Base-by-base conservation (phyloP, 352 stramenopile genomes). In the Phytophthora pisi region DNA sequence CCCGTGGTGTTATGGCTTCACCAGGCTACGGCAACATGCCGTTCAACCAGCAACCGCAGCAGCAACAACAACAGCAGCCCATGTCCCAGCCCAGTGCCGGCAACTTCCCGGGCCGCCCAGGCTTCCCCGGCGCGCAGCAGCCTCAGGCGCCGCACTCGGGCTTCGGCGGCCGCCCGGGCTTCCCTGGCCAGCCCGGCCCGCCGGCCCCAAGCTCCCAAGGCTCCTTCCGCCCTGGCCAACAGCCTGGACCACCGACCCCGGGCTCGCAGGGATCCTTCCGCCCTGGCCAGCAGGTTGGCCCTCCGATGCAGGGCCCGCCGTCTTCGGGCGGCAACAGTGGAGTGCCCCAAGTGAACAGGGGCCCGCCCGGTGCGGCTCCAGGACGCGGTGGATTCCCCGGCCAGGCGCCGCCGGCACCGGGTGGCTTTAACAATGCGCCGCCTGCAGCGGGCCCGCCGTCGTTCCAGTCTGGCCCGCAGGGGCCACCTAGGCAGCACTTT, bases 41-140 rank as follows among this genome's bases (percentile, higher is more conserved):
- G 38, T 68, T 63, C 20, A 61, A 65, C 30, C 61, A 66, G 47
- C 62, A 71, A 9, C 71, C 79, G 54, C 71, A 78, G 40, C 74
- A 71, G 8, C 71, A 81, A 51, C 71, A 81, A 51, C 71, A 71
- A 8, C 71, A 81, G 54, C 71, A 78, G 40, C 74, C 77, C 9
- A 66, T 72, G 58, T 80, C 77, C 11, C 73, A 80, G 34, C 66
- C 72, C 23, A 64, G 65, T n/a, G 68, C 63, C 70, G 72, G 72
- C 23, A 61, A 42, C 15, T 61, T 76, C 16, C 55, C 67, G 18
- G 63, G 55, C 15, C 67, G 62, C n/a, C 26, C 26, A 28, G 55
- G 38, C 40, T 75, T 69, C 51, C 61, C 61, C 1, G 58, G 56
- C 8, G 57, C 59, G n/a, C 62, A 75, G 36, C 70, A 68, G 60